Conservation (phyloP, 495 filamentous ascomycete genomes). For the Hyphodiscus hymeniophilus region DNA sequence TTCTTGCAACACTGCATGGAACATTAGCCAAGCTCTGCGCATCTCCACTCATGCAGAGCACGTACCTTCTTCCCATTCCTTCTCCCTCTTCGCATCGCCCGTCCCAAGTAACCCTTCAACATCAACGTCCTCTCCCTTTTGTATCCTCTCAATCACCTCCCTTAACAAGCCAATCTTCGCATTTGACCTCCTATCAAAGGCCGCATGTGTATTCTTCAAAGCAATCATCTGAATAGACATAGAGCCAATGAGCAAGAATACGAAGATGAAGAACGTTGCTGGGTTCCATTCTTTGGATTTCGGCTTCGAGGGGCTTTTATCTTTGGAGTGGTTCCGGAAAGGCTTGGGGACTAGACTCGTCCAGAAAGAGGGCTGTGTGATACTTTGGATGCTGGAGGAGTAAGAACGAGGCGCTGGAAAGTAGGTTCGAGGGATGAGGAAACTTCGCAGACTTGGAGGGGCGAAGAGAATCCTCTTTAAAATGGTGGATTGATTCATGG, state of each 20-base stretch:
- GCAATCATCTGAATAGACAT: constrained; percentile 89
- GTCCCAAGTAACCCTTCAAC: constrained; percentile 77
- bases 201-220: constrained; percentile 63
- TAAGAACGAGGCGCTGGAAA: constrained; percentile 3
- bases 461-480: constrained; percentile 16
- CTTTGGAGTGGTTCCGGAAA: constrained; percentile 21
- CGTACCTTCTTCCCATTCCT: constrained; percentile 80
- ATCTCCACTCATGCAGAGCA: neutral
- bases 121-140: constrained; percentile 83
- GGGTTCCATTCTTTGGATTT: constrained; percentile 80
- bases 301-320: constrained; percentile 22
- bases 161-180: constrained; percentile 67
- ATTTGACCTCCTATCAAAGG: constrained; percentile 66
- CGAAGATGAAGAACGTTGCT: constrained; percentile 84
- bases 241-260: constrained; percentile 85
- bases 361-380: constrained; percentile 65
- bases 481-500: constrained; percentile 12
- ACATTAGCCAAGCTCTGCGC: constrained; percentile 9
- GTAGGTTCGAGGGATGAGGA: constrained; percentile 2
- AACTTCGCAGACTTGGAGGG: constrained; percentile 13
- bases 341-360: constrained; percentile 52
- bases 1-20: constrained; percentile 57
- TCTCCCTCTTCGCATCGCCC: constrained; percentile 65
- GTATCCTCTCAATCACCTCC: constrained; percentile 75
- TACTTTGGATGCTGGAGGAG: constrained; percentile 38